A percentile compares a stretch with the other conserved stretches of the same genome.
phyloP scores from a whole-genome alignment of 306 rosid genomes.

The Fragaria iinumae region DNA sequence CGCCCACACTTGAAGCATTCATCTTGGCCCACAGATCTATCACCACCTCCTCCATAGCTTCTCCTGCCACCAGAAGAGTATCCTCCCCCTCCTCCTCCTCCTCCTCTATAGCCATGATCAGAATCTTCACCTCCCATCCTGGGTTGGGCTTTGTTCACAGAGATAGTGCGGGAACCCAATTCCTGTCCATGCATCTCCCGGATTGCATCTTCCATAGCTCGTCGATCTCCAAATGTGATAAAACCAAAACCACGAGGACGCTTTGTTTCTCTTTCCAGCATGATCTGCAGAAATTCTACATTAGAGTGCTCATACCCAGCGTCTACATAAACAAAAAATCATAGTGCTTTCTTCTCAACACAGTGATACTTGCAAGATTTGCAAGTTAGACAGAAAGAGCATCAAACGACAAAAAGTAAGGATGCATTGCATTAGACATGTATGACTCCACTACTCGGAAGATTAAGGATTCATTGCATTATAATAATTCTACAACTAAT shows the following conservation, averaged over 20 bases:
- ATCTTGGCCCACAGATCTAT: slow-evolving; percentile 75
- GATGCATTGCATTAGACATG: background rate
- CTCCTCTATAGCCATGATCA: slow-evolving; percentile 71
- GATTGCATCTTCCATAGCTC: slow-evolving; percentile 98
- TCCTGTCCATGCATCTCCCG: slow-evolving; percentile 94
- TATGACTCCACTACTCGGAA: background rate
- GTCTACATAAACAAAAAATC: background rate
- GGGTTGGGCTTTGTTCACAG: slow-evolving; percentile 94
- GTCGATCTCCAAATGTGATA: slow-evolving; percentile 82
- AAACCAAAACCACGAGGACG: slow-evolving; percentile 99
- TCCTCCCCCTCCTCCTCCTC: slow-evolving; percentile 68
- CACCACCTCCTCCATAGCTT: slow-evolving; percentile 56
- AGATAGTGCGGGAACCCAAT: slow-evolving; percentile 74
- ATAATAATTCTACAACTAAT: background rate
- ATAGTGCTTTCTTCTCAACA: background rate
- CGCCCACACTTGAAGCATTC: slow-evolving; percentile 97
- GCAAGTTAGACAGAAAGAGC: background rate
- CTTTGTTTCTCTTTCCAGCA: slow-evolving; percentile 89
- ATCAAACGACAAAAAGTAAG: background rate
- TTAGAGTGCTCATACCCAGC: background rate
- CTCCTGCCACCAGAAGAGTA: slow-evolving; percentile 82
- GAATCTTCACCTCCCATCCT: slow-evolving; percentile 79
- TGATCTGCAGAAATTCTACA: slow-evolving; percentile 64
- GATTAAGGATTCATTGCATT: background rate
- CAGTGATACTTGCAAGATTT: background rate